Evolutionary conservation across 768 basidiomycete genomes (phyloP), one percentile per base, ranked within the genome.

Genomic region (Suillus subalutaceus): DNA sequence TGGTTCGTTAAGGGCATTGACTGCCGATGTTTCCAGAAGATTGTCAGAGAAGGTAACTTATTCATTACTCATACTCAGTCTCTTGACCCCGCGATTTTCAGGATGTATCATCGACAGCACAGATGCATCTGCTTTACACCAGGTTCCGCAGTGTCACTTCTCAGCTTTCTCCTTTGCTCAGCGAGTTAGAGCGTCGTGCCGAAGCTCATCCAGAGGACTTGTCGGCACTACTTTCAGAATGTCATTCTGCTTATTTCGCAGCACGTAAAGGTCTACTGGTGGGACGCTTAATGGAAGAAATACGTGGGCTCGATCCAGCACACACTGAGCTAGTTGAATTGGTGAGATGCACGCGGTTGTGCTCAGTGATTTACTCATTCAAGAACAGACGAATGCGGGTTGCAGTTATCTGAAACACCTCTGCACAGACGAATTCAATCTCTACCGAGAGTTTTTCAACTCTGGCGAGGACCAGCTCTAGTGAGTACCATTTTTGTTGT

Each of bases 361-460:
- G 58, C 30, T 18, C 26, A 46, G 50, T 46, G 53, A 37, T 63
- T 30, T 58, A 3, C 61, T 65, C 38, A 32, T 23, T 68, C 9
- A 32, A 57, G 63, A 64, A 18, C 62, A 97, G 95, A 97, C 97
- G 1, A 85, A 94, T 62, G 84, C 92, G 1, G 97, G 97, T 7
- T 98, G 96, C 75, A 89, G 91, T 65, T 97, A 96, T 75, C 80
- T 99, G 60, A 96, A 96, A 72, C 92, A 95, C 50, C 83, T 97
- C 6, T 98, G 96, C 72, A 88, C 87, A 7, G 93, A 94, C 65
- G 97, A 99, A 73, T 98, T 95, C 78, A 81, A 85, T 56, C 82
- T 99, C 1, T 98, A 90, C 75, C 85, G 90, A 23, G 84, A 88
- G 32, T 97, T 96, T 77, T 99, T 99, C 77, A 84, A 86, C 66